A percentile compares a stretch with the other conserved stretches of the same genome.
Conservation (phyloP, 371 early-diverging fungal species). For the Lichtheimia ramosa region DNA sequence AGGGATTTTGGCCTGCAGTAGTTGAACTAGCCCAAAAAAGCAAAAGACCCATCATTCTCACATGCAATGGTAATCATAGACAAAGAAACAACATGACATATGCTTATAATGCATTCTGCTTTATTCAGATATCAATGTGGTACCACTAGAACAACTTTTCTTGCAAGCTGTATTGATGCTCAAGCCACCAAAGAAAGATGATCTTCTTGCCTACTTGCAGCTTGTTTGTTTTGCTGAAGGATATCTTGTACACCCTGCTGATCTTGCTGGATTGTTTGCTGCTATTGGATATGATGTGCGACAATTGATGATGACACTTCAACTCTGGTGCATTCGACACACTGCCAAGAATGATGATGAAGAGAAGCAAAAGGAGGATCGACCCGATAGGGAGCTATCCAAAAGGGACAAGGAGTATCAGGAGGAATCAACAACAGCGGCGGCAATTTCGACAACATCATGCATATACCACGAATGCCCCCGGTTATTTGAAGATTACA, state of each 20-base stretch:
- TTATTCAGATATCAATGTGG: slow-evolving; percentile 19
- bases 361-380: background rate
- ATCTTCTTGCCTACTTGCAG: slow-evolving; percentile 36
- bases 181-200: slow-evolving; percentile 15
- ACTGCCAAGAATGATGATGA: background rate
- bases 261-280: slow-evolving; percentile 26
- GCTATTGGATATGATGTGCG: slow-evolving; percentile 34
- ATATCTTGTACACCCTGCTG: slow-evolving; percentile 26
- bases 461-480: background rate
- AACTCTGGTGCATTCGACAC: slow-evolving; percentile 17
- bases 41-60: slow-evolving; percentile 81
- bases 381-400: background rate
- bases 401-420: background rate
- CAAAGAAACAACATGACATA: background rate
- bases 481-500: slow-evolving; percentile 1
- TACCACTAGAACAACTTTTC: slow-evolving; percentile 28
- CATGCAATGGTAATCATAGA: slow-evolving; percentile 65
- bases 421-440: no score
- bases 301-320: slow-evolving; percentile 30
- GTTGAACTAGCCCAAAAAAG: slow-evolving; percentile 67
- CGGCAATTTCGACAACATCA: no score
- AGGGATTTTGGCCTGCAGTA: slow-evolving; percentile 77
- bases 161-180: slow-evolving; percentile 21
- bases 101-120: background rate
- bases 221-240: slow-evolving; percentile 39